Percentiles rank a stretch among this genome's conserved stretches.
phyloP scores from a whole-genome alignment of 768 basidiomycete genomes.

The Trametes cubensis region DNA sequence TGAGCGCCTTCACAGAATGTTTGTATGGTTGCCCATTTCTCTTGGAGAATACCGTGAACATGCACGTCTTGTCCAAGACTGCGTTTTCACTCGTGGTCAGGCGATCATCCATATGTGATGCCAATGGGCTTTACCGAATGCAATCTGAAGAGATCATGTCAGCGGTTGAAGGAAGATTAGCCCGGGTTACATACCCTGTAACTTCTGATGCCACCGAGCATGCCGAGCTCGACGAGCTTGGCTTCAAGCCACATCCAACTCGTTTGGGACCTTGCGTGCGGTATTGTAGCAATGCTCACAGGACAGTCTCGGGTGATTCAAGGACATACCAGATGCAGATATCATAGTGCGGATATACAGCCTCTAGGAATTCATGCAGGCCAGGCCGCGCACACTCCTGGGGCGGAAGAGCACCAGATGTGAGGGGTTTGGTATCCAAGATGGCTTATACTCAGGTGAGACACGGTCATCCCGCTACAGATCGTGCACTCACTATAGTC shows the following conservation, averaged over 20 bases:
- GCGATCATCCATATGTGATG: background rate
- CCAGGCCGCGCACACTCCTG: conserved; percentile 81
- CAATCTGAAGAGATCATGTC: conserved; percentile 43
- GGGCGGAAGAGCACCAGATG: conserved; percentile 78
- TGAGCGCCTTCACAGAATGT: conserved; percentile 80
- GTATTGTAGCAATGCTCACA: too few species aligned
- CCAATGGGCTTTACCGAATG: conserved; percentile 52
- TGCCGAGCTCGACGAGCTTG: conserved; percentile 83
- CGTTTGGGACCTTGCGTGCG: conserved; percentile 68
- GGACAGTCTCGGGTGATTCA: too few species aligned
- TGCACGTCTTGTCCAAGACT: conserved; percentile 85
- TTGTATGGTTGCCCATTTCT: conserved; percentile 74
- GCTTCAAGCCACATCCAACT: conserved; percentile 90
- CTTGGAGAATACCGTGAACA: conserved; percentile 86
- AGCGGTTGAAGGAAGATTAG: background rate
- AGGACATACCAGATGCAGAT: conserved; percentile 77
- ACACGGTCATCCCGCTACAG: background rate
- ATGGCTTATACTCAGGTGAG: conserved; percentile 54
- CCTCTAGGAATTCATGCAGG: conserved; percentile 82
- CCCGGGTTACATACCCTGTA: conserved; percentile 58
- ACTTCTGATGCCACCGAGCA: conserved; percentile 69
- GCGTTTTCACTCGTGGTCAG: conserved; percentile 14
- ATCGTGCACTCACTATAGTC: conserved; percentile 69
- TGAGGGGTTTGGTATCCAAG: conserved; percentile 81
- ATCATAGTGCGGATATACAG: conserved; percentile 82